Conservation (phyloP, 306 rosid genomes). For the Phaseolus lunatus region DNA sequence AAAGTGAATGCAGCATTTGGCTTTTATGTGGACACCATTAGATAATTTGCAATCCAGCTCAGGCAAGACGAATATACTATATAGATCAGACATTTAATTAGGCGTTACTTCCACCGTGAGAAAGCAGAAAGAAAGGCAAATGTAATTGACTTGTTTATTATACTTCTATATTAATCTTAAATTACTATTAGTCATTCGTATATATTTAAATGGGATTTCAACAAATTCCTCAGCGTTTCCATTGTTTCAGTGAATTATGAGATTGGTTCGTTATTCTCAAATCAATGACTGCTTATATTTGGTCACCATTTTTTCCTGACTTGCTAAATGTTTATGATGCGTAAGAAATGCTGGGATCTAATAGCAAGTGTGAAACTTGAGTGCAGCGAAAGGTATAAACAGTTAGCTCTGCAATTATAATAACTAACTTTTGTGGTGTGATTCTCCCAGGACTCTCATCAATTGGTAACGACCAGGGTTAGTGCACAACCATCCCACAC, state of each 20-base stretch:
- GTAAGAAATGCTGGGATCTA: not conserved
- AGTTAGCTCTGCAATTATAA: too few species aligned
- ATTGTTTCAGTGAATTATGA: constrained; percentile 31
- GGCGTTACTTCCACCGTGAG: not conserved
- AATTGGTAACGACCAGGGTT: not conserved
- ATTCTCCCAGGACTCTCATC: not conserved
- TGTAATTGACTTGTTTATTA: not conserved
- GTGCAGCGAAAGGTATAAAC: too few species aligned
- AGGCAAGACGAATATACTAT: too few species aligned
- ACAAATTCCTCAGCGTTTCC: not conserved
- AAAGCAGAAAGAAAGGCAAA: constrained; percentile 2
- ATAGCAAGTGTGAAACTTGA: not conserved
- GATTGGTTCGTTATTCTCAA: constrained; percentile 1
- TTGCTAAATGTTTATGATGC: not conserved
- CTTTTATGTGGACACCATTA: constrained; percentile 14
- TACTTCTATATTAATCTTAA: not conserved
- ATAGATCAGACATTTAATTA: not conserved
- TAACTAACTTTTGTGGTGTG: not conserved
- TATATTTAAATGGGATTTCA: not conserved
- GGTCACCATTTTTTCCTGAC: not conserved
- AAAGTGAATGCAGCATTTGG: constrained; percentile 20
- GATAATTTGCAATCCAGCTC: constrained; percentile 20
- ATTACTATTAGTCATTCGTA: not conserved
- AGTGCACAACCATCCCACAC: not conserved
- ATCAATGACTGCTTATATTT: constrained; percentile 4